Evolutionary conservation across 306 rosid species (phyloP), one percentile per base, ranked within the genome.

Genomic region (Trifolium fragiferum): DNA sequence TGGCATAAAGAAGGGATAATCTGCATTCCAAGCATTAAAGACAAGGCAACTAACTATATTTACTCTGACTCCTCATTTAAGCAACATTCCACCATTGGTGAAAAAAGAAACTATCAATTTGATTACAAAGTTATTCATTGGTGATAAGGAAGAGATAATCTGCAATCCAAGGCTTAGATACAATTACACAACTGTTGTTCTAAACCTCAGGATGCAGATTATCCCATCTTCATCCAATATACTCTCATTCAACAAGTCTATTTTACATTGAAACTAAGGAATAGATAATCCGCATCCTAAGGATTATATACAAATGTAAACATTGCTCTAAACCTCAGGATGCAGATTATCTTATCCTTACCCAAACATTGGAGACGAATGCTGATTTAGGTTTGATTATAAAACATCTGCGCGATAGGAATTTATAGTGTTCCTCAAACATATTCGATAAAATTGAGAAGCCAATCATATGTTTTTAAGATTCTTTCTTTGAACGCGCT

Each of bases 171-270:
- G 25, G 20, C 37, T 43, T 82, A 66, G 72, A 57, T 1, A 58
- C 76, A 65, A 65, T 43, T 62, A 62, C 11, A 5, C 10, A 10
- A 37, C 7, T 7, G 47, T 64, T 75, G 75, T 76, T 88, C 27
- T 82, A 83, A 85, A 90, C 87, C 68, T 77, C 68, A 68, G 70
- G 76, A 77, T 68, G 59, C 80, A 78, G 63, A 82, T 74, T 77
- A 82, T 1, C 65, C 0, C 0, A n/a, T 68, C 70, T 25, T 20
- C 1, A 73, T 55, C 75, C 75, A 72, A 76, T 55, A 55, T 0
- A 23, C 33, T 30, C 33, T 4, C 33, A 30, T 30, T 30, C 33
- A 30, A 30, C 33, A 4, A 30, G 6, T 30, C 21, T 15, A 13
- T 32, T 15, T 7, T 32, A 11, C 0, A 61, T 60, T 68, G 80